A percentile compares a stretch with the other conserved stretches of the same genome.
Conservation (phyloP, 192 early-diverging fungal genomes). For the Coemansia sp. region DNA sequence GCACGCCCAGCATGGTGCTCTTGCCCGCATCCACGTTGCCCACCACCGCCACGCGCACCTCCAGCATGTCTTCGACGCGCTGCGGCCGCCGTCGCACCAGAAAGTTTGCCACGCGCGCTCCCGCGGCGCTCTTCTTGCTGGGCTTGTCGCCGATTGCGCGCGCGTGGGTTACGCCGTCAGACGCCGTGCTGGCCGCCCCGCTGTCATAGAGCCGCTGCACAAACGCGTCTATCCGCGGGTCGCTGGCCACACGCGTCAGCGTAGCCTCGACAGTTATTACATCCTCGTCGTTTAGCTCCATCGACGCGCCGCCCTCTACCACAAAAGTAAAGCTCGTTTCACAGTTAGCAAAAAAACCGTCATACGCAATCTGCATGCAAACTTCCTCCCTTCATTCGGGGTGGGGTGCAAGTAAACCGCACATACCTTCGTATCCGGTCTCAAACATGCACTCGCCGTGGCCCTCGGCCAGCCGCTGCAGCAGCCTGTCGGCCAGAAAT, state of each 20-base stretch:
- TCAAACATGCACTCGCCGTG: constrained; percentile 75
- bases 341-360: no score
- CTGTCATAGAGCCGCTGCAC: constrained; percentile 34
- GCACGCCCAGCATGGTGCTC: constrained; percentile 83
- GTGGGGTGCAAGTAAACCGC: no score
- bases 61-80: constrained; percentile 76
- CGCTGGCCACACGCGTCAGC: constrained; percentile 26
- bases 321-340: neutral
- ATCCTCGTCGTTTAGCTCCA: constrained; percentile 59
- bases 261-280: constrained; percentile 42
- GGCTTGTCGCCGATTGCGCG: constrained; percentile 11
- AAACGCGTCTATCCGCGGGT: constrained; percentile 14
- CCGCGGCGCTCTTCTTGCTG: neutral
- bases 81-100: constrained; percentile 69
- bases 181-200: neutral
- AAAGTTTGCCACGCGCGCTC: constrained; percentile 4
- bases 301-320: constrained; percentile 65
- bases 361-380: no score
- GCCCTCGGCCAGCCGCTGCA: constrained; percentile 52
- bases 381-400: no score
- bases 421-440: constrained; percentile 58
- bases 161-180: constrained; percentile 8
- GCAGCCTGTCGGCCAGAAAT: constrained; percentile 44
- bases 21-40: constrained; percentile 89
- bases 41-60: constrained; percentile 82